phyloP scores from a whole-genome alignment of 305 asterid species.

The Fraxinus baroniana region DNA sequence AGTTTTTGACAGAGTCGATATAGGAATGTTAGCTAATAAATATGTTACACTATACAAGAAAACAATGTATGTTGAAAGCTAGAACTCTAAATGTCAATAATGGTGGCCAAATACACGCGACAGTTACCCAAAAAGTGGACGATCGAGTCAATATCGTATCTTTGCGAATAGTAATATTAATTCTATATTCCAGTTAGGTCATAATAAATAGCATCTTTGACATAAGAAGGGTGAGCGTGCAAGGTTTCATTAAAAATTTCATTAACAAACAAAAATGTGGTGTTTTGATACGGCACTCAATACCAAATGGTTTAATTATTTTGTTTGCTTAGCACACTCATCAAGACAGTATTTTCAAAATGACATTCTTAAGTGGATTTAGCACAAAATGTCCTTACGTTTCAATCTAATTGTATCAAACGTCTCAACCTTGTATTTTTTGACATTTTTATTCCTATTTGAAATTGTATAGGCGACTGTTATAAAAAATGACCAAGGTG shows the following conservation, averaged over 20 bases:
- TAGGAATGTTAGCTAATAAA: not conserved
- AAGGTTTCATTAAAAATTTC: not conserved
- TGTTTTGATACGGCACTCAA: not conserved
- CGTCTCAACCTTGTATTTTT: too few relatives aligned
- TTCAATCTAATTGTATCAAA: too few relatives aligned
- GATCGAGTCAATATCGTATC: not conserved
- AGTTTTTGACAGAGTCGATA: too few relatives aligned
- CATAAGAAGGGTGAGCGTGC: not conserved
- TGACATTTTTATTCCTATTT: not conserved
- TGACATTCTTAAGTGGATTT: not conserved
- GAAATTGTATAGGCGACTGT: constrained; percentile 83
- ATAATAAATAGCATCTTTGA: not conserved
- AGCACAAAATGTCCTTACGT: too few relatives aligned
- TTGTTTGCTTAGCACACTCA: not conserved
- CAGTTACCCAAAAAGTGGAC: not conserved
- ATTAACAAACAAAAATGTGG: not conserved
- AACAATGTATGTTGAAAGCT: not conserved
- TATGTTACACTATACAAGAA: not conserved
- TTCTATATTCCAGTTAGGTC: not conserved
- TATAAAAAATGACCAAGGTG: constrained; percentile 93
- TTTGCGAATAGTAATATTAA: not conserved
- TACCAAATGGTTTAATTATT: not conserved
- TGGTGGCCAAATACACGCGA: not conserved
- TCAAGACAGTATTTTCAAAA: not conserved
- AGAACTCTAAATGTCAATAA: not conserved